phyloP scores from a whole-genome alignment of 1,139 yeast species.

The Geotrichum europaeum region DNA sequence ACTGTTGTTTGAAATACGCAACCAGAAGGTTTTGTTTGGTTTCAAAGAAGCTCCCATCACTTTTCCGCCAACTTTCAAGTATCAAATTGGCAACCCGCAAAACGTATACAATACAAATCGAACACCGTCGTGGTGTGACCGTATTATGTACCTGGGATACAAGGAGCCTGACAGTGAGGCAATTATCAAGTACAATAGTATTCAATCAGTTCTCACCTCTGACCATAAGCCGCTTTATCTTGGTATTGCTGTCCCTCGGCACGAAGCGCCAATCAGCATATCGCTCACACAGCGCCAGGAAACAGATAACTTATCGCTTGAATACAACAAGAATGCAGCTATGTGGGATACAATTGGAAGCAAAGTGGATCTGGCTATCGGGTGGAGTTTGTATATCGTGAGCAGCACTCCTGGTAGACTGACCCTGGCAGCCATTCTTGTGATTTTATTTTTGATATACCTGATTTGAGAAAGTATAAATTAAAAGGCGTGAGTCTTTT shows the following conservation, averaged over 20 bases:
- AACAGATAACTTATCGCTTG: slow-evolving; percentile 4
- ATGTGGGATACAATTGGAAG: slow-evolving; percentile 2
- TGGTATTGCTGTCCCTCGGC: slow-evolving; percentile 40
- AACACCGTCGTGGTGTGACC: slow-evolving; percentile 85
- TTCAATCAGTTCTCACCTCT: slow-evolving; percentile 40
- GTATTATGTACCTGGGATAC: slow-evolving; percentile 58
- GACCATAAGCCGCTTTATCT: slow-evolving; percentile 47
- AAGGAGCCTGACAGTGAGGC: slow-evolving; percentile 20
- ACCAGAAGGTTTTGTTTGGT: slow-evolving; percentile 50
- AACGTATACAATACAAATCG: slow-evolving; percentile 54
- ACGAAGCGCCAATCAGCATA: slow-evolving; percentile 38
- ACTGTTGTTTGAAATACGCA: slow-evolving; percentile 41
- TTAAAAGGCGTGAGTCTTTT: background rate
- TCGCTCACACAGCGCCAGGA: background rate
- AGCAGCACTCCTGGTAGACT: slow-evolving; percentile 19
- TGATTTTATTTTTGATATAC: background rate
- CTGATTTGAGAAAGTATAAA: background rate
- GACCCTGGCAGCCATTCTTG: background rate
- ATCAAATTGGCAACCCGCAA: slow-evolving; percentile 35
- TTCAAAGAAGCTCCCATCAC: slow-evolving; percentile 56
- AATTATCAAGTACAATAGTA: slow-evolving; percentile 40
- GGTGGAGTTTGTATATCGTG: slow-evolving; percentile 14
- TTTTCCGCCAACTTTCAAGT: slow-evolving; percentile 78
- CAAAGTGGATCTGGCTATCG: slow-evolving; percentile 6
- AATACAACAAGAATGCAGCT: slow-evolving; percentile 4